Evolutionary conservation across 805 yeast genomes (phyloP), one percentile per base, ranked within the genome.

Genomic region (Candida hispaniensis): DNA sequence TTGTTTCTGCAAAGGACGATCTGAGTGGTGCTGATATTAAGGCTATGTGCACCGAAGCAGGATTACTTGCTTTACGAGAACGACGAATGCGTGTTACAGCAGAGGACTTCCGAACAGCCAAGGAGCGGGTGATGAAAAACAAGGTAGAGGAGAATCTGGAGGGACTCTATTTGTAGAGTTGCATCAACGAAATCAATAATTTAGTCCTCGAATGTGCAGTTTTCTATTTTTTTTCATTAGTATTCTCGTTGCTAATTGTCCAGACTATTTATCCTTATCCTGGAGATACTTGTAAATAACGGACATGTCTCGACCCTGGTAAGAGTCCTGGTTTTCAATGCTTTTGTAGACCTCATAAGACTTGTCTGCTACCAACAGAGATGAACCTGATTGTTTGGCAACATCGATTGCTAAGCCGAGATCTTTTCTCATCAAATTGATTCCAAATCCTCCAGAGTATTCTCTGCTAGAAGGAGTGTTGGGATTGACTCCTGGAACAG

Each of bases 11-110:
- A 19, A 88, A 86, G 67, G 95, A 88, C 56, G 97, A 91, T 40
- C 67, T 91, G 44, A 81, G 94, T 7, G 97, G 97, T 42, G 97
- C 97, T 4, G 97, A 88, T 59, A 91, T 88, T 47, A 88, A 88
- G 63, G 97, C 96, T 39, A 83, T 88, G 44, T 85, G 96, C 57
- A 86, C 97, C 1, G 97, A 88, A 57, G 96, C 97, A 2, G 97
- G 97, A 39, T 68, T 88, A 61, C 70, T 85, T 52, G 97, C 97
- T 1, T 66, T 88, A 54, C 76, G 97, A 59, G 97, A 88, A 58
- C 77, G 97, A 60, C 74, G 97, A 62, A 88, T 88, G 94, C 93
- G 85, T 63, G 97, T 88, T 23, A 82, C 88, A 20, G 91, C 86
- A 17, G 82, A 80, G 43, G 98, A 88, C 56, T 88, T 88, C 64